Evolutionary conservation across 2,329 filamentous ascomycete species (phyloP).

Genomic region (Malbranchea zuffiana): DNA sequence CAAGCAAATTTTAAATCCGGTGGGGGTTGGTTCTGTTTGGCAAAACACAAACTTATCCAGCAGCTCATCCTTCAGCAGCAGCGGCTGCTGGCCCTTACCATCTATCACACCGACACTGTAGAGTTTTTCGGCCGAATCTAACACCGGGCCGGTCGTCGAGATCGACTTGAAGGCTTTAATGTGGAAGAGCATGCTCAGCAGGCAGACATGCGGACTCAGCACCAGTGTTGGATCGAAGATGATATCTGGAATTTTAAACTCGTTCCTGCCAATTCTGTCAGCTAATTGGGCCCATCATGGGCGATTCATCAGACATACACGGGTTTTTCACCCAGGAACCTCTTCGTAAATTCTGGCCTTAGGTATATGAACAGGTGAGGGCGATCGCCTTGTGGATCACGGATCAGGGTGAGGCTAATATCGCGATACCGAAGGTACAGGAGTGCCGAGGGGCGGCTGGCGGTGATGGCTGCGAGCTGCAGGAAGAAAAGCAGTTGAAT

Average conservation of each 20-base stretch:
- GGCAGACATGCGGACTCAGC: slow-evolving; percentile 24
- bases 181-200: slow-evolving; percentile 25
- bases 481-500: slow-evolving; percentile 20
- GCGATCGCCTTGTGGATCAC: slow-evolving; percentile 17
- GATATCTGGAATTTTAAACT: slow-evolving; percentile 24
- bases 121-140: slow-evolving; percentile 26
- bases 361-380: slow-evolving; percentile 18
- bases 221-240: slow-evolving; percentile 25
- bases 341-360: slow-evolving; percentile 20
- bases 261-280: slow-evolving; percentile 18
- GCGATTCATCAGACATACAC: neutral
- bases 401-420: slow-evolving; percentile 20
- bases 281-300: neutral
- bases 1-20: slow-evolving; percentile 21
- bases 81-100: slow-evolving; percentile 23
- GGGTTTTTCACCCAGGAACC: slow-evolving; percentile 18
- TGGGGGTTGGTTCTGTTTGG: too few relatives aligned
- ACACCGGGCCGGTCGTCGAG: slow-evolving; percentile 17
- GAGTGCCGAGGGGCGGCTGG: slow-evolving; percentile 11
- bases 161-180: slow-evolving; percentile 24
- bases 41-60: slow-evolving; percentile 26
- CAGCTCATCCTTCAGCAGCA: slow-evolving; percentile 25
- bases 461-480: slow-evolving; percentile 23
- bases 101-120: slow-evolving; percentile 27
- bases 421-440: slow-evolving; percentile 21